Conservation (phyloP, 2,329 filamentous ascomycete genomes). For the Alternaria alternata region DNA sequence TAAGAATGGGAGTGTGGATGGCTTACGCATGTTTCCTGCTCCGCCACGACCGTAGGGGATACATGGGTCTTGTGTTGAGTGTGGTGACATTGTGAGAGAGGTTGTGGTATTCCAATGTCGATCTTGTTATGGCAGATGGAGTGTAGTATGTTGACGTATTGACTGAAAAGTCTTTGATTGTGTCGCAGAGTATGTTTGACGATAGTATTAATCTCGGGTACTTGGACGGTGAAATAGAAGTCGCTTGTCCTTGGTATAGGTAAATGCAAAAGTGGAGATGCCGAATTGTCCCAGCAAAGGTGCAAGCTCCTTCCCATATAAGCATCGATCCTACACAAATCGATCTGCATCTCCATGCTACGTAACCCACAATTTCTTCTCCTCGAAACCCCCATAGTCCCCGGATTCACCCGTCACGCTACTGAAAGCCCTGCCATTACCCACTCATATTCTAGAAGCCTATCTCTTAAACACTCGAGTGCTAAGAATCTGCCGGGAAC, state of each 20-base stretch:
- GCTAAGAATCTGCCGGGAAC: not conserved
- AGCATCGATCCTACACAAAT: not conserved
- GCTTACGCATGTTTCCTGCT: slow-evolving; percentile 24
- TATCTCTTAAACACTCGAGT: slow-evolving; percentile 8
- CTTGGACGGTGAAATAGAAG: not conserved
- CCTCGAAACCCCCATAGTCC: not conserved
- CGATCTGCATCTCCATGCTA: not conserved
- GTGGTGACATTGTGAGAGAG: not conserved
- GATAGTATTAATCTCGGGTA: not conserved
- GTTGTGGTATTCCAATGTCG: not conserved
- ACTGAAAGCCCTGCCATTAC: not conserved
- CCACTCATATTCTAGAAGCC: not conserved
- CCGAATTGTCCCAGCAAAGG: not conserved
- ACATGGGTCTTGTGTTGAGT: slow-evolving; percentile 7
- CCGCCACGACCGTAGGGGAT: slow-evolving; percentile 23
- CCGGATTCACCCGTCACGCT: slow-evolving; percentile 6
- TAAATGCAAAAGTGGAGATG: not conserved
- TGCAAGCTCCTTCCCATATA: not conserved
- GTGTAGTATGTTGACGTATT: not conserved
- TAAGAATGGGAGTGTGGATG: not conserved
- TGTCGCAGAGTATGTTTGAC: not conserved
- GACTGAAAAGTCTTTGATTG: no score
- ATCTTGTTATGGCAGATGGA: not conserved
- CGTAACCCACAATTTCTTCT: not conserved
- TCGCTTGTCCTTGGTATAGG: not conserved